A percentile compares a stretch with the other conserved stretches of the same genome.
Conservation (phyloP, 495 filamentous ascomycete species). For the Acidomyces sp. region DNA sequence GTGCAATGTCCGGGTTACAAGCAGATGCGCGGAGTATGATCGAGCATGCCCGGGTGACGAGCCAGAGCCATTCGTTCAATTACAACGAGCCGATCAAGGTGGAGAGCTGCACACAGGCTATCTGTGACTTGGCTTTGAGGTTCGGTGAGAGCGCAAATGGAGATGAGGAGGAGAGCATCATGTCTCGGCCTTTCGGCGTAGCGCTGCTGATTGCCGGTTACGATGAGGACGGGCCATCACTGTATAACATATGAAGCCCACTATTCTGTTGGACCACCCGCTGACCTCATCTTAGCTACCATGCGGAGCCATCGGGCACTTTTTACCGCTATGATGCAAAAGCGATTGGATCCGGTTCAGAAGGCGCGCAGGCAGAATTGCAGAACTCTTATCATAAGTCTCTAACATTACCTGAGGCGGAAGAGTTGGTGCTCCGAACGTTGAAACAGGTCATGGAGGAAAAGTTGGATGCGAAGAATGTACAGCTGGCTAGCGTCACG, state of each 20-base stretch:
- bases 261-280: background rate
- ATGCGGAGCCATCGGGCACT: slow-evolving; percentile 92
- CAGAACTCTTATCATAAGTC: slow-evolving; percentile 99
- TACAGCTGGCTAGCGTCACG: slow-evolving; percentile 93
- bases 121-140: slow-evolving; percentile 89
- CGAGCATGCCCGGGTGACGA: slow-evolving; percentile 95
- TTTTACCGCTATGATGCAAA: slow-evolving; percentile 99
- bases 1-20: slow-evolving; percentile 95
- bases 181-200: slow-evolving; percentile 93
- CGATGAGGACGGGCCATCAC: slow-evolving; percentile 90
- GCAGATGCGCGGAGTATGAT: slow-evolving; percentile 93
- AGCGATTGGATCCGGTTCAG: slow-evolving; percentile 90
- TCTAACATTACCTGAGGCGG: slow-evolving; percentile 81
- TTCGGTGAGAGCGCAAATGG: slow-evolving; percentile 89
- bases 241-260: slow-evolving; percentile 35
- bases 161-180: slow-evolving; percentile 95
- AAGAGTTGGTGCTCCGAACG: slow-evolving; percentile 91
- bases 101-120: slow-evolving; percentile 96
- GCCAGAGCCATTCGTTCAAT: slow-evolving; percentile 91
- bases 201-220: slow-evolving; percentile 91
- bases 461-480: slow-evolving; percentile 95
- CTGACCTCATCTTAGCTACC: slow-evolving; percentile 46
- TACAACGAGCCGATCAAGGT: slow-evolving; percentile 88
- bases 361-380: slow-evolving; percentile 92
- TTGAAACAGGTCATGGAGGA: slow-evolving; percentile 99